A percentile compares a stretch with the other conserved stretches of the same genome.
Evolutionary conservation across 148 eudicot genomes (phyloP).

Genomic region (Rhododendron molle): DNA sequence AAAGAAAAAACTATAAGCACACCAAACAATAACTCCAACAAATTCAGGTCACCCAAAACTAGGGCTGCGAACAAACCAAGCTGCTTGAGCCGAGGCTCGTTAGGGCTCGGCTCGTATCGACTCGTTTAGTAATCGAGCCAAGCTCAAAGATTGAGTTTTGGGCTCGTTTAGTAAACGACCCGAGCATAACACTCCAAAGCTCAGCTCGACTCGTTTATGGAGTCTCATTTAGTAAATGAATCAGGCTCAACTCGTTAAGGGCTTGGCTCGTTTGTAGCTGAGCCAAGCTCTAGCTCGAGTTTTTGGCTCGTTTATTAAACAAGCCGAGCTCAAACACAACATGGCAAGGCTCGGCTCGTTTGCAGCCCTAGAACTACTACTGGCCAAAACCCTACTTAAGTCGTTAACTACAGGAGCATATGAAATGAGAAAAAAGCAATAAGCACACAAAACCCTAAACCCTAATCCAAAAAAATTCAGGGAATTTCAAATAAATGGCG

Average conservation of each 20-base stretch:
- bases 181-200: not conserved
- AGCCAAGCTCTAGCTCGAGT: too few relatives aligned
- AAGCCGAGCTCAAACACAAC: not conserved
- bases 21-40: not conserved
- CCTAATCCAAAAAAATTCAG: not conserved
- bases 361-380: not conserved
- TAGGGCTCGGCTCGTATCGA: not conserved
- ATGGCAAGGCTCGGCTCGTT: not conserved
- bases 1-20: not conserved
- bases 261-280: too few relatives aligned
- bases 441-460: slow-evolving; percentile 4
- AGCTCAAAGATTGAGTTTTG: too few relatives aligned
- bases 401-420: not conserved
- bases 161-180: not conserved
- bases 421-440: not conserved
- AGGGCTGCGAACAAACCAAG: not conserved
- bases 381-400: not conserved
- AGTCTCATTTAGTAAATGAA: too few relatives aligned
- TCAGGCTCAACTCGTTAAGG: too few relatives aligned
- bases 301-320: too few relatives aligned
- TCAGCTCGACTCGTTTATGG: too few relatives aligned
- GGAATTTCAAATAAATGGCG: not conserved
- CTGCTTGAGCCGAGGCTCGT: not conserved
- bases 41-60: not conserved
- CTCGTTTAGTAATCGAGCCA: too few relatives aligned